phyloP scores from a whole-genome alignment of 352 stramenopile species.

The Globisporangium barbulae region DNA sequence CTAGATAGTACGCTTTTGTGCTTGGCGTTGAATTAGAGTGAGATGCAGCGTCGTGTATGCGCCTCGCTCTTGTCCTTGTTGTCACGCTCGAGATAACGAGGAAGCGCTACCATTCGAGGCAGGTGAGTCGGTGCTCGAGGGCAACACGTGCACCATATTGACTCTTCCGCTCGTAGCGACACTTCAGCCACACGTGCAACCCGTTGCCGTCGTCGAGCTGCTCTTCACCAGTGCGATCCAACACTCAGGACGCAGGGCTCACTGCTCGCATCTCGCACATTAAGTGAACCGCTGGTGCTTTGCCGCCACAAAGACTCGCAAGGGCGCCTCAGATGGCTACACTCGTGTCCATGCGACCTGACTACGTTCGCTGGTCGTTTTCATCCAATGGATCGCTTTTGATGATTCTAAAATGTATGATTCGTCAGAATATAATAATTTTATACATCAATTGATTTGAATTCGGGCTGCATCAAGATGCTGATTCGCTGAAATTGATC shows the following conservation, averaged over 20 bases:
- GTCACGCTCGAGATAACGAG: background rate
- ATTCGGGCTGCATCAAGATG: background rate
- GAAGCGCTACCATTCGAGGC: too few relatives aligned
- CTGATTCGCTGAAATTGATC: conserved; percentile 2
- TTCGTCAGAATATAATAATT: background rate
- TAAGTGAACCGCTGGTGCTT: background rate
- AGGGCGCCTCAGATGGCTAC: conserved; percentile 6
- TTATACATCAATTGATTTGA: background rate
- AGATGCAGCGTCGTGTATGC: background rate
- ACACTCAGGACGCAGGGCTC: too few relatives aligned
- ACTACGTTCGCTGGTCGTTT: background rate
- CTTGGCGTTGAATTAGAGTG: background rate
- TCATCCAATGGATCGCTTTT: background rate
- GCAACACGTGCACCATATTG: too few relatives aligned
- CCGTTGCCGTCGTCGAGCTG: too few relatives aligned
- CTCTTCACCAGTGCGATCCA: too few relatives aligned
- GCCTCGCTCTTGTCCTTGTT: background rate
- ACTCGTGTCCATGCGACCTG: conserved; percentile 14
- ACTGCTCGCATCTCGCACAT: too few relatives aligned
- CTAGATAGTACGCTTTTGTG: background rate
- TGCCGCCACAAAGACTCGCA: background rate
- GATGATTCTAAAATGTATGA: background rate
- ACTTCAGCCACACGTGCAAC: too few relatives aligned
- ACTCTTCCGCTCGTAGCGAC: too few relatives aligned
- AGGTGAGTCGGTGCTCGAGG: too few relatives aligned